Evolutionary conservation across 208 protist species (phyloP).

Genomic region (Crithidia fasciculata): DNA sequence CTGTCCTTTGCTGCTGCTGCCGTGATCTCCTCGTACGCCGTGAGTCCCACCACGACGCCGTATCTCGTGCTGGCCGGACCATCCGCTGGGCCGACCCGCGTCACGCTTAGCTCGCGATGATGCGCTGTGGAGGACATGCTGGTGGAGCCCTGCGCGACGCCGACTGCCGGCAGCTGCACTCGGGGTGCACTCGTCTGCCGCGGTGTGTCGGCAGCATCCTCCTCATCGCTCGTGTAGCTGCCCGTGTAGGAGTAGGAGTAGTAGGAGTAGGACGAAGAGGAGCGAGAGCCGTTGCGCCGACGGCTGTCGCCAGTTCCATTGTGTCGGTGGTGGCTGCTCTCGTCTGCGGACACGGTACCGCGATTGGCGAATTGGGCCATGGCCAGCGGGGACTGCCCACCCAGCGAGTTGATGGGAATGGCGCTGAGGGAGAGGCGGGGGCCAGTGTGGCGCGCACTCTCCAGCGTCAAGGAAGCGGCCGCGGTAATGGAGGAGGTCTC

Average conservation of each 20-base stretch:
- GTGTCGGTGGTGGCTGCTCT: background rate
- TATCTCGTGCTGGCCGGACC: background rate
- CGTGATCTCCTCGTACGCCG: conserved; percentile 33
- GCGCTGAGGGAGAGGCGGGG: conserved; percentile 15
- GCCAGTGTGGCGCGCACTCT: conserved; percentile 1
- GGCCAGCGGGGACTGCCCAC: conserved; percentile 4
- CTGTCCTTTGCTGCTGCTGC: background rate
- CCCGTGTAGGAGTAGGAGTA: conserved; percentile 34
- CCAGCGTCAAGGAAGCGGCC: conserved; percentile 4
- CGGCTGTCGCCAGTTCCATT: background rate
- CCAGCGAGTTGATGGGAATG: background rate
- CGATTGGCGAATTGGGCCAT: conserved; percentile 28
- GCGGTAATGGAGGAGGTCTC: conserved; percentile 5
- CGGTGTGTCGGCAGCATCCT: no score
- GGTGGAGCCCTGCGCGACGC: background rate
- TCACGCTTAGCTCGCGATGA: conserved; percentile 5
- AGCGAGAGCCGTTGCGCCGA: background rate
- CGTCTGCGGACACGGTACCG: conserved; percentile 5
- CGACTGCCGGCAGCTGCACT: background rate
- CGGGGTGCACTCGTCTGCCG: background rate
- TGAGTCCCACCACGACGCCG: conserved; percentile 9
- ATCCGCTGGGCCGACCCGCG: conserved; percentile 1
- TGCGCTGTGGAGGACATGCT: conserved; percentile 8
- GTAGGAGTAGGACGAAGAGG: background rate
- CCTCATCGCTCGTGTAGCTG: conserved; percentile 1